phyloP scores from a whole-genome alignment of 2,329 filamentous ascomycete species.

The Diaporthe citri region DNA sequence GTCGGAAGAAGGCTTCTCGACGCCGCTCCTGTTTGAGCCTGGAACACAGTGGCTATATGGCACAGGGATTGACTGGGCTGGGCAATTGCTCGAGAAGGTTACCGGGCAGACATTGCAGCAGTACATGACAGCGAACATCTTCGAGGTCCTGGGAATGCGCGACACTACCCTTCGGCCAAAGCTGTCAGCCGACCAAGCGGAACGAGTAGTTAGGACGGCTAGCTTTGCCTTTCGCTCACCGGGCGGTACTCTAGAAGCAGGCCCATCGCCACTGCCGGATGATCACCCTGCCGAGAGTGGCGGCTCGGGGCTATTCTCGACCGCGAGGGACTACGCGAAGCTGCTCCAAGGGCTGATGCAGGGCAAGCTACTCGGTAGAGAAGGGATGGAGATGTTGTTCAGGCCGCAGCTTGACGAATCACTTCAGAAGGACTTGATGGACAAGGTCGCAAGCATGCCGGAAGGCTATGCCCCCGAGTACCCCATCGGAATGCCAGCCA shows the following conservation, averaged over 20 bases:
- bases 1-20: slow-evolving; percentile 43
- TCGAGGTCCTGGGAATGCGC: slow-evolving; percentile 41
- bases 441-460: not conserved
- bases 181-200: not conserved
- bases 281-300: slow-evolving; percentile 43
- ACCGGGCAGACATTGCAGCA: slow-evolving; percentile 43
- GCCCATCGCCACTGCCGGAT: slow-evolving; percentile 20
- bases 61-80: slow-evolving; percentile 49
- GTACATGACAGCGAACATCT: slow-evolving; percentile 44
- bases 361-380: slow-evolving; percentile 37
- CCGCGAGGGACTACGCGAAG: slow-evolving; percentile 42
- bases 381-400: slow-evolving; percentile 43
- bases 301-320: slow-evolving; percentile 44
- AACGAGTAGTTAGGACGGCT: not conserved
- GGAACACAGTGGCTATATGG: slow-evolving; percentile 49
- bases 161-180: slow-evolving; percentile 45
- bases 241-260: not conserved
- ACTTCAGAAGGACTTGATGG: slow-evolving; percentile 40
- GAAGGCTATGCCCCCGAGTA: slow-evolving; percentile 21
- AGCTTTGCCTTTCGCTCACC: slow-evolving; percentile 24
- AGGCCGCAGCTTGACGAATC: slow-evolving; percentile 39
- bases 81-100: slow-evolving; percentile 44
- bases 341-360: slow-evolving; percentile 40
- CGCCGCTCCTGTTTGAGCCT: slow-evolving; percentile 49
- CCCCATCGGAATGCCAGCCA: slow-evolving; percentile 1